Evolutionary conservation across 2,329 filamentous ascomycete species (phyloP), one percentile per base, ranked within the genome.

Genomic region (Colletotrichum cereale): DNA sequence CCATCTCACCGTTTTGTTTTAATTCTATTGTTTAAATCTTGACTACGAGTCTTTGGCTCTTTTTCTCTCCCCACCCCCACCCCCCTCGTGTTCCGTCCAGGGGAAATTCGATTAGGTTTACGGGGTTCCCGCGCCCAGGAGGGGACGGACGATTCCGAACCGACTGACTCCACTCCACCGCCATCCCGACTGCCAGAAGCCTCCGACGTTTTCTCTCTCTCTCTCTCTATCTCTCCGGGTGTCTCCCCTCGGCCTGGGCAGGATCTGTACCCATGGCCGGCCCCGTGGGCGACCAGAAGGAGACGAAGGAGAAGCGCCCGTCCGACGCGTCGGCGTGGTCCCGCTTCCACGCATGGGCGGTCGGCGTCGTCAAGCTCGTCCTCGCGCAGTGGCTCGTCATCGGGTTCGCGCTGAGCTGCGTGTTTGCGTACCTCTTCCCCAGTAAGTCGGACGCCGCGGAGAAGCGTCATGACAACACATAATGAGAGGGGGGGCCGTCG

Each of bases 341-440:
- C 7, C 69, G 58, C 36, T 3, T 69, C 11, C 48, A 65, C 38
- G 53, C n/a, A 4, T 42, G 24, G 24, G 65, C 52, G 6, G 65
- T 68, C 58, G 71, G 57, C 48, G 24, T 63, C n/a, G 44, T 66
- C 60, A 71, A 73, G 71, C 80, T 88, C 67, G 60, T 89, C 57
- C 78, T 83, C 61, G 86, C 87, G 66, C 90, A 92, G 81, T 92
- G 90, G 88, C 87, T 92, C 67, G 83, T 92, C 24, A 85, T 92
- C 67, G 88, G 86, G 24, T 90, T 92, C 75, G 88, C 83, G 1
- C 72, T 88, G 82, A 80, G 83, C 81, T 78, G 84, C 86, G 75
- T 89, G 24, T 75, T 86, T 50, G 84, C 79, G 2, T 84, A 84
- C 53, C 79, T 79, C 40, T 86, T 83, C 66, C 84, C 84, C 1